Evolutionary conservation across 2,329 filamentous ascomycete genomes (phyloP).

Genomic region (Penicillium sp.): DNA sequence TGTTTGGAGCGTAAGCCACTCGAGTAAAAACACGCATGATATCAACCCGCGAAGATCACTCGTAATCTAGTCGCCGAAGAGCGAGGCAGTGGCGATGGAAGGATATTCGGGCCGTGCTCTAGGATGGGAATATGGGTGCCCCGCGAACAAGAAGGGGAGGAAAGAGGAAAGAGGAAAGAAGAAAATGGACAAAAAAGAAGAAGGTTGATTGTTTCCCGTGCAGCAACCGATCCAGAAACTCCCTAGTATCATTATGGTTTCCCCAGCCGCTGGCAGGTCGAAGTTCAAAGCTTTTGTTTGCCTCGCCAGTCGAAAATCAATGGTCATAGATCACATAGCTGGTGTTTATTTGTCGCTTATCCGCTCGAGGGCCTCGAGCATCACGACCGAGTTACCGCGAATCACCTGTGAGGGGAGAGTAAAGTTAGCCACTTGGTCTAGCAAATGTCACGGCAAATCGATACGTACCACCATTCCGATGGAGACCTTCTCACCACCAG

Average conservation of each 20-base stretch:
- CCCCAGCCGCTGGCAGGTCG: conserved; percentile 20
- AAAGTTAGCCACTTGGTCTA: neutral
- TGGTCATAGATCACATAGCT: conserved; percentile 15
- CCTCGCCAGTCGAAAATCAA: conserved; percentile 14
- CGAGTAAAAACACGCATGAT: neutral
- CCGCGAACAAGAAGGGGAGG: conserved; percentile 4
- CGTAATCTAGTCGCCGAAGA: neutral
- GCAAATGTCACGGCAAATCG: too few species aligned
- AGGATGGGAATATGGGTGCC: neutral
- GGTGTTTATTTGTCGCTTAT: conserved; percentile 46
- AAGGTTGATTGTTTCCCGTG: conserved; percentile 36
- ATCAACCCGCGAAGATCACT: neutral
- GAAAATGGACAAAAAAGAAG: conserved; percentile 21
- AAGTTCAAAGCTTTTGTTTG: conserved; percentile 14
- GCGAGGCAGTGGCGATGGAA: neutral
- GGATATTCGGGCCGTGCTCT: neutral
- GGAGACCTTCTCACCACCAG: conserved; percentile 84
- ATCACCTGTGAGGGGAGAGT: conserved; percentile 68
- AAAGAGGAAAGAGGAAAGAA: conserved; percentile 9
- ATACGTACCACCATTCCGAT: conserved; percentile 85
- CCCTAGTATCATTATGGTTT: conserved; percentile 38
- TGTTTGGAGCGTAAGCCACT: neutral
- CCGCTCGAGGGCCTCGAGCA: conserved; percentile 72
- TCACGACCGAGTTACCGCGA: conserved; percentile 95
- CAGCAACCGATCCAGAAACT: conserved; percentile 44